Base-by-base conservation (phyloP, 139 green algal species). In the Gonium pectorale region DNA sequence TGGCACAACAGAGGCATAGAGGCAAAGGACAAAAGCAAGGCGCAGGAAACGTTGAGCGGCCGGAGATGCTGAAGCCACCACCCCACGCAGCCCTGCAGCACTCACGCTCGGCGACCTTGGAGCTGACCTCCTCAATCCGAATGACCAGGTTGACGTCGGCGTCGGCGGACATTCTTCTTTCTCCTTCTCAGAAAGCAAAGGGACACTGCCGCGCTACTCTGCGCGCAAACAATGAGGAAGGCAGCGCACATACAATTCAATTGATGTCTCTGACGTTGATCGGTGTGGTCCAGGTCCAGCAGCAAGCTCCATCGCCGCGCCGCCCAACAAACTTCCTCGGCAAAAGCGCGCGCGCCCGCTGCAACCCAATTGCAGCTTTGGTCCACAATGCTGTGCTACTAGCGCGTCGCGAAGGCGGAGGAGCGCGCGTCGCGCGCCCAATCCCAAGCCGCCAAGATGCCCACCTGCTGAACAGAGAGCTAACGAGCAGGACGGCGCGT, bases 61-160 rank as follows among this genome's bases (percentile, higher is more conserved):
- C 46, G 13, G 11, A 54, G 11, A 15, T 54, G 46, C 46, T n/a
- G 46, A 54, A 15, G 46, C 46, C 15, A 11, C 46, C 13, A 54
- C 46, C 56, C 5, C 21, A n/a, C 56, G 19, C 64, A 29, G 35
- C 9, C 15, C 64, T 27, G 26, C 31, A 21, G 2, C 13, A 83
- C 77, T 83, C n/a, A 83, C 77, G 77, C 77, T 83, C 77, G 27
- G 77, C 77, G 21, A 83, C 44, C 77, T 74, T 83, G 31, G 59
- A 71, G 59, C 41, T 72, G 41, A 82, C 75, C 75, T 82, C 75
- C 75, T 82, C 75, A 71, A 82, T 82, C 59, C 75, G 75, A 35
- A 82, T 73, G 17, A 74, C 77, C 63, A 83, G 44, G 75, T 83
- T 83, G 9, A 83, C 75, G 22, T 73, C 77, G 37, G 77, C 77